phyloP scores from a whole-genome alignment of 2,329 filamentous ascomycete species.

The Akanthomyces uredinophilus region DNA sequence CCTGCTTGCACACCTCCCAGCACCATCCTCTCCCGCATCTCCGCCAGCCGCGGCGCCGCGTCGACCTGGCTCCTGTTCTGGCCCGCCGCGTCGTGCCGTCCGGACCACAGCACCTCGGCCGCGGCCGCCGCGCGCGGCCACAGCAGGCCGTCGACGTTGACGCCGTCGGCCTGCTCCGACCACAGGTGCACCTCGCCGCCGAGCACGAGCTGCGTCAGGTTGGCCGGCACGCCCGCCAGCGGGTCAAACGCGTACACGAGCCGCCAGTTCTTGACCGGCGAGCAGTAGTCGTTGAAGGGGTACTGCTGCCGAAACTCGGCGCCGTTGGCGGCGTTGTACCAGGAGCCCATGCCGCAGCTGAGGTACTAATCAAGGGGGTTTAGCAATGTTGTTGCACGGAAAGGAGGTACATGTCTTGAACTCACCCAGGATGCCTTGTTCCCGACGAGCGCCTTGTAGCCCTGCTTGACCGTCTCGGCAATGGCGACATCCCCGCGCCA shows the following conservation, averaged over 20 bases:
- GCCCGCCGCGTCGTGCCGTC: conserved; percentile 60
- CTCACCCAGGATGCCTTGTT: conserved; percentile 74
- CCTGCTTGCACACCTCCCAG: conserved; percentile 53
- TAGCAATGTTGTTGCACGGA: no score
- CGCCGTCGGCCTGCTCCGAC: conserved; percentile 69
- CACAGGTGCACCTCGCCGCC: conserved; percentile 81
- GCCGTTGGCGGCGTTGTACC: conserved; percentile 58
- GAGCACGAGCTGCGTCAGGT: conserved; percentile 61
- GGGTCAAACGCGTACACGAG: conserved; percentile 79
- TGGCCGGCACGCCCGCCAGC: conserved; percentile 53
- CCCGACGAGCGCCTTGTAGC: conserved; percentile 67
- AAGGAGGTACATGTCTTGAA: no score
- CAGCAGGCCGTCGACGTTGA: conserved; percentile 67
- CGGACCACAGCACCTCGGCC: conserved; percentile 76
- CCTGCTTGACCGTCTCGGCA: conserved; percentile 56
- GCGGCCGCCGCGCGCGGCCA: conserved; percentile 74
- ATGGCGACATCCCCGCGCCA: conserved; percentile 67
- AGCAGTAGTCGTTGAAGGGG: conserved; percentile 78
- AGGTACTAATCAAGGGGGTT: conserved; percentile 57
- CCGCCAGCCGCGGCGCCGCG: conserved; percentile 63
- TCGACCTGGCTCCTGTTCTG: conserved; percentile 66
- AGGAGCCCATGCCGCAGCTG: conserved; percentile 75
- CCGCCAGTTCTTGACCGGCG: conserved; percentile 75
- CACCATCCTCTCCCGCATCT: conserved; percentile 73
- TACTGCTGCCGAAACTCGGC: conserved; percentile 49